A percentile compares a stretch with the other conserved stretches of the same genome.
phyloP scores from a whole-genome alignment of 768 basidiomycete genomes.

The Cystobasidium tubakii region DNA sequence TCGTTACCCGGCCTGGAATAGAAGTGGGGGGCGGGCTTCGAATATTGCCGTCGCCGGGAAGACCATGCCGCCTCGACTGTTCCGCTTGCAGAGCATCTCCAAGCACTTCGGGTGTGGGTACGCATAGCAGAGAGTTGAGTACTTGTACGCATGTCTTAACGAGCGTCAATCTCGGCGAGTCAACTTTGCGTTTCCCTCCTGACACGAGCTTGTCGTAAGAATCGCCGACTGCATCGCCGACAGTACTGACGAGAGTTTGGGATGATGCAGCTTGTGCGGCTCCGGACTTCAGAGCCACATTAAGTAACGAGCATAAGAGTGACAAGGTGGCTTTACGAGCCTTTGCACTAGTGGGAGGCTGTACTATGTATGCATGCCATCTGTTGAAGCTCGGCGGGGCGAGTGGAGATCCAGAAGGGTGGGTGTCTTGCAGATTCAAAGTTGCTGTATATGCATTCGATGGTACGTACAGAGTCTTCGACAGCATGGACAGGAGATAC shows the following conservation, averaged over 20 bases:
- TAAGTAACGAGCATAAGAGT: slow-evolving; percentile 83
- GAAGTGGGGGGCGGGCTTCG: not conserved
- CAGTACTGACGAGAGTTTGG: not conserved
- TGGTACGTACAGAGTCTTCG: slow-evolving; percentile 80
- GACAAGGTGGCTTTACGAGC: slow-evolving; percentile 65
- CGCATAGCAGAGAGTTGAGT: slow-evolving; percentile 60
- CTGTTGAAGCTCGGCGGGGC: slow-evolving; percentile 63
- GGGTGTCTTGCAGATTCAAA: slow-evolving; percentile 34
- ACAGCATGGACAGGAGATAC: slow-evolving; percentile 77
- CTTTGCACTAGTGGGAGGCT: slow-evolving; percentile 52
- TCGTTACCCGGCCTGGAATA: not conserved
- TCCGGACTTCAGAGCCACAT: slow-evolving; percentile 59
- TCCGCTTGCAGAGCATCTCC: not conserved
- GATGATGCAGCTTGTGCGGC: not conserved
- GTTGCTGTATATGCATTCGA: slow-evolving; percentile 56
- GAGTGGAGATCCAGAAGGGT: slow-evolving; percentile 41
- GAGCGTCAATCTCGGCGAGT: slow-evolving; percentile 55
- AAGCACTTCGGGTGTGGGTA: slow-evolving; percentile 60
- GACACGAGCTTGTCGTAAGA: slow-evolving; percentile 24
- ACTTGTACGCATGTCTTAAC: slow-evolving; percentile 71
- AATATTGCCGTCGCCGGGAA: not conserved
- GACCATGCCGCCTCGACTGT: not conserved
- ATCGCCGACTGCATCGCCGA: slow-evolving; percentile 30
- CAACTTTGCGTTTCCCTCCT: slow-evolving; percentile 22
- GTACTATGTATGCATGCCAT: slow-evolving; percentile 71